Conservation (phyloP, 2,329 filamentous ascomycete species). For the Penicillium sp. region DNA sequence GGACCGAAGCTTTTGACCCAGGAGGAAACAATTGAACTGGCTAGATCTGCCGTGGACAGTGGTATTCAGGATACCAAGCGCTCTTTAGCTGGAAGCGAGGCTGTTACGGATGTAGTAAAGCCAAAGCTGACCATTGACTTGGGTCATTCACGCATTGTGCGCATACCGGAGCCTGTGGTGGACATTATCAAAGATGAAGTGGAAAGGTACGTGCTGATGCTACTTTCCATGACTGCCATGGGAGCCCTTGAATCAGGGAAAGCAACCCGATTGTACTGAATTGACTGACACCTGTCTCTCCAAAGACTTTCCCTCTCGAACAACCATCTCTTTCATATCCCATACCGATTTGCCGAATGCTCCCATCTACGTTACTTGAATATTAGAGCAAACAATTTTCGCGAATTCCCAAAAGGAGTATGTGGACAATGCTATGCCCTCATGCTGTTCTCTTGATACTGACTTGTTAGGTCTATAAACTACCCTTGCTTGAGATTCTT, state of each 20-base stretch:
- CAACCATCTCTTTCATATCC: conserved; percentile 51
- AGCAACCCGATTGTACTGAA: no score
- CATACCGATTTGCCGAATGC: conserved; percentile 49
- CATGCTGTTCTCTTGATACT: conserved; percentile 5
- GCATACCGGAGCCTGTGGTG: conserved; percentile 50
- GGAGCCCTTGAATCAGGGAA: no score
- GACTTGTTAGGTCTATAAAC: conserved; percentile 68
- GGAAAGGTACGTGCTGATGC: conserved; percentile 42
- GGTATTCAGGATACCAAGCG: conserved; percentile 49
- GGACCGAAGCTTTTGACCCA: conserved; percentile 35
- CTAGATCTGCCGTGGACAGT: conserved; percentile 46
- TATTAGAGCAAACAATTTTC: conserved; percentile 49
- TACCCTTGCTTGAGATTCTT: conserved; percentile 84
- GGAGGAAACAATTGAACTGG: conserved; percentile 48
- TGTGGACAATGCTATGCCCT: conserved; percentile 29
- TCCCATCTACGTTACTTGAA: conserved; percentile 51
- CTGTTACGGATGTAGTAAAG: conserved; percentile 46
- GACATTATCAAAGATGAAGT: conserved; percentile 54
- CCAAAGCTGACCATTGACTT: conserved; percentile 52
- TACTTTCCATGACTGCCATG: no score
- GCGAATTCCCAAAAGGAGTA: conserved; percentile 64
- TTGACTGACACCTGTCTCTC: background rate
- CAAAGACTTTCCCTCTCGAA: conserved; percentile 51
- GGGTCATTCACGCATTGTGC: conserved; percentile 49
- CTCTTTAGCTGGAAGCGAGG: conserved; percentile 46